Evolutionary conservation across 2,329 filamentous ascomycete genomes (phyloP).

Genomic region (Zymoseptoria tritici): DNA sequence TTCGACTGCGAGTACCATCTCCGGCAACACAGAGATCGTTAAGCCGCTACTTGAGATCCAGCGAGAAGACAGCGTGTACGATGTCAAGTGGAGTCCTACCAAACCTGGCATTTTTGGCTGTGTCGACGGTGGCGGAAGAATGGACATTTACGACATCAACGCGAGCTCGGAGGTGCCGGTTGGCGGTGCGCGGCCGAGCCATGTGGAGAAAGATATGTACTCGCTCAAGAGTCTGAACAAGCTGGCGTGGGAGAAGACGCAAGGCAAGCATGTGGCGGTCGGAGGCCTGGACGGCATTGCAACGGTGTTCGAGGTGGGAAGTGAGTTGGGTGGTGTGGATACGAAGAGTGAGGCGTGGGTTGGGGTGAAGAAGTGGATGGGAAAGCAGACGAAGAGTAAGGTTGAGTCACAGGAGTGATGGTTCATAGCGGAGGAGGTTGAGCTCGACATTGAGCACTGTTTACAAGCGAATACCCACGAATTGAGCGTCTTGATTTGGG

Average conservation of each 20-base stretch:
- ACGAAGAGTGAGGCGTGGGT: conserved; percentile 81
- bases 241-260: conserved; percentile 83
- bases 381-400: conserved; percentile 33
- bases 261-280: conserved; percentile 79
- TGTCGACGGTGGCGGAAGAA: conserved; percentile 83
- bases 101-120: conserved; percentile 91
- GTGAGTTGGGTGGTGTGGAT: conserved; percentile 76
- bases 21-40: conserved; percentile 32
- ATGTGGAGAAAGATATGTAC: conserved; percentile 30
- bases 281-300: conserved; percentile 87
- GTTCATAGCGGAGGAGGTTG: background rate
- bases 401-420: conserved; percentile 6
- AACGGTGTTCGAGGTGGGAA: conserved; percentile 86
- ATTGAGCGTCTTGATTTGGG: background rate
- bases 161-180: conserved; percentile 88
- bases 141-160: conserved; percentile 94
- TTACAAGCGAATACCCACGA: background rate
- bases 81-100: conserved; percentile 88
- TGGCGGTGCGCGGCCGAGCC: conserved; percentile 53
- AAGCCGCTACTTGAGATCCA: conserved; percentile 77
- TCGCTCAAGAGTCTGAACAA: conserved; percentile 77
- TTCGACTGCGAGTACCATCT: conserved; percentile 50
- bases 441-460: background rate
- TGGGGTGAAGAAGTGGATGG: conserved; percentile 82
- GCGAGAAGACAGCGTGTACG: conserved; percentile 93